These are phyloP conservation scores for Myxozyma nipponensis DNA, from an alignment of 805 yeast genomes.

Conservation along the genomic window DNA sequence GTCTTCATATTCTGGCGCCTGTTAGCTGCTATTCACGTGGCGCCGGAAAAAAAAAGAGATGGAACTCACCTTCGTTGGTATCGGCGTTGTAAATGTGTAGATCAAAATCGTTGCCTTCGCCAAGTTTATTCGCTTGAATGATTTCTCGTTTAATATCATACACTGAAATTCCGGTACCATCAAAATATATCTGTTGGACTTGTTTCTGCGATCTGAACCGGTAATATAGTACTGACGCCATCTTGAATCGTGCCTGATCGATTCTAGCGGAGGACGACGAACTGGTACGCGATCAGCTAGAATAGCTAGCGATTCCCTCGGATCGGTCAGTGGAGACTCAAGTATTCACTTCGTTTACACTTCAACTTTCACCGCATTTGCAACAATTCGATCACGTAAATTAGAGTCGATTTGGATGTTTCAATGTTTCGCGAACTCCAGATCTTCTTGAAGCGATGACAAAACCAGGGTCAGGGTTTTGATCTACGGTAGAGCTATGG, in stretches of 20 bases:
- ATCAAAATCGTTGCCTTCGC: conserved; percentile 82
- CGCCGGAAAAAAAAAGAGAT: neutral
- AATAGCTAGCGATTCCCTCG: too few species aligned
- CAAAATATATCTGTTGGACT: conserved; percentile 76
- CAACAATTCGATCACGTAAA: too few species aligned
- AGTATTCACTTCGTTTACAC: too few species aligned
- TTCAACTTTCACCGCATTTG: too few species aligned
- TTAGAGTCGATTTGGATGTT: too few species aligned
- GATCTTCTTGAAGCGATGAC: too few species aligned
- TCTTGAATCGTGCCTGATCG: conserved; percentile 30
- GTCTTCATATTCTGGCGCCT: conserved; percentile 68
- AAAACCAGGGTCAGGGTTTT: too few species aligned
- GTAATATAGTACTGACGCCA: conserved; percentile 88
- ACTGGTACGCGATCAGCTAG: too few species aligned
- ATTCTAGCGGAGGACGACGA: neutral
- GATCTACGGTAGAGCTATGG: too few species aligned
- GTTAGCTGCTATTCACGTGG: conserved; percentile 7
- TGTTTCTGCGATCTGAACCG: conserved; percentile 78
- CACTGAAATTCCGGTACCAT: conserved; percentile 94
- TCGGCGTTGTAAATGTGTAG: conserved; percentile 68
- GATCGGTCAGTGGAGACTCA: too few species aligned
- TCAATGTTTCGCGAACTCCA: too few species aligned
- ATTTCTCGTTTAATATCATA: conserved; percentile 93
- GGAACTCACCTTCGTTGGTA: conserved; percentile 44
- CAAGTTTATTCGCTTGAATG: conserved; percentile 71